Evolutionary conservation across 2,329 filamentous ascomycete species (phyloP), one percentile per base, ranked within the genome.

Genomic region (Truncatella angustata): DNA sequence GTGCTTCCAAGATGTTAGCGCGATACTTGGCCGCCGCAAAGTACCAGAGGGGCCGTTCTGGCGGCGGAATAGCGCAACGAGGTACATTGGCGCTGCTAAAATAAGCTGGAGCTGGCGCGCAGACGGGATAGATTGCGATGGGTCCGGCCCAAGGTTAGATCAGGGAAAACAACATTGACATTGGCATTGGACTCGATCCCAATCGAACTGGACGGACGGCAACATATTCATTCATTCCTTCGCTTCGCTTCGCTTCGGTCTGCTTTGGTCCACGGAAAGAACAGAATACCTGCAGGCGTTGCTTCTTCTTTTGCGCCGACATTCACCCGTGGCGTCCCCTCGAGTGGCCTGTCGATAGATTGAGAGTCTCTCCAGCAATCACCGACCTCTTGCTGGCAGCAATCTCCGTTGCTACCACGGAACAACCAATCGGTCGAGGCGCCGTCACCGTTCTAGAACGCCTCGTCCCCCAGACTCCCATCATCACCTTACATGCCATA

Each of bases 41-140:
- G 37, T 40, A 40, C 37, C 37, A 21, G 37, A 18, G 24, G 21
- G 11, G 37, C 11, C 37, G 18, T 21, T 18, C 24, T 18, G 37
- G 37, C 37, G 37, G 37, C 18, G 37, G 18, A 21, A 40, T 21
- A 11, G 37, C 18, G n/a, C 18, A 21, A 10, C 12, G 37, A 40
- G 37, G 24, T 40, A 40, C 37, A 26, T 45, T 5, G 42, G 30
- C 30, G n/a, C 20, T 45, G 42, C 42, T 45, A 45, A 45, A 45
- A 45, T 45, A 45, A 45, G 42, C 42, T 24, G 16, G 24, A 42
- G 37, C 42, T 23, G 42, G 42, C 21, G 30, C 30, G 42, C 26
- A 10, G 26, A 12, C n/a, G n/a, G n/a, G n/a, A n/a, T n/a, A n/a
- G n/a, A n/a, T n/a, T n/a, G n/a, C n/a, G n/a, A n/a, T n/a, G n/a